Base-by-base conservation (phyloP, 768 basidiomycete species). In the Fibroporia radiculosa region DNA sequence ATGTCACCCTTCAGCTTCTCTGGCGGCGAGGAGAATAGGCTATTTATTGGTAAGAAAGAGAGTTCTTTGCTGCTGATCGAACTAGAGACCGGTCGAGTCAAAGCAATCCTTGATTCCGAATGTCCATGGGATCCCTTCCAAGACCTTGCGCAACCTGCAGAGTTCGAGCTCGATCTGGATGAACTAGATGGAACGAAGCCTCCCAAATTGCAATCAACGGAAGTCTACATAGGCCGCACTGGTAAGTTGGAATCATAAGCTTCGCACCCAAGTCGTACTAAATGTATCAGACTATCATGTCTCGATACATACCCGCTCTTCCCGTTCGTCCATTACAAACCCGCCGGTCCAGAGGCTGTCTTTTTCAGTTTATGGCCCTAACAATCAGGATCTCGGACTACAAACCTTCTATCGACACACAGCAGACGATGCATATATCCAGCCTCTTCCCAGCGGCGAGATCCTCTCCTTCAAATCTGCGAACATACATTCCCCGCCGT, bases 281-380 rank as follows among this genome's bases (percentile, higher is more conserved):
- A 55, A 23, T 48, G 61, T 23, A 60, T 58, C 31, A 90, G 95
- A 97, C 59, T 97, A 97, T 57, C 80, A 88, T 48, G 79, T 99
- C 44, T 77, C 86, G 31, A 93, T 97, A 42, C 80, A 82, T 62
- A 75, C 81, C 12, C 75, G 76, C 18, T 70, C 75, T 0, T 55
- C 64, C 18, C 56, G 66, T 1, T 48, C 62, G 3, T 61, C 64
- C 3, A 59, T 62, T 19, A 61, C 62, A 6, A 62, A 58, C 14
- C 58, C 73, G 5, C 76, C 73, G 18, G 68, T 78, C 11, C 95
- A 97, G 55, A 87, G 87, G 42, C 74, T 98, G 13, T 80, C 82
- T 0, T 96, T 93, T 63, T 95, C 93, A 0, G 78, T 83, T 0
- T 97, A 97, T 62, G 90, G 92, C 0, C 92, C 95, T 4, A 93